Conservation (phyloP, 257 asterid species). For the Parsonsia alboflavescens region DNA sequence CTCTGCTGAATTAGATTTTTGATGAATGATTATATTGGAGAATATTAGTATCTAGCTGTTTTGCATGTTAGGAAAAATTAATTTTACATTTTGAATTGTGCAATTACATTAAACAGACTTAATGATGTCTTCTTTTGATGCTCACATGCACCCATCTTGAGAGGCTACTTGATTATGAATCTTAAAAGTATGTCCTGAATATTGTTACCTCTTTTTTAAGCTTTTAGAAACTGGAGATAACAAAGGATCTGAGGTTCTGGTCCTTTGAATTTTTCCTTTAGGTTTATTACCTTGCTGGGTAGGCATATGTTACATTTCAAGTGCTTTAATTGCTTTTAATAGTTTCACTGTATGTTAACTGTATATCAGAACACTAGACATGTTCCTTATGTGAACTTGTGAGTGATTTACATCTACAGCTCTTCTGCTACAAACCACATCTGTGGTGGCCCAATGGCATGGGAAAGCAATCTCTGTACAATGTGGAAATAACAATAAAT, state of each 20-base stretch:
- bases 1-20: no score
- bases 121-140: not conserved
- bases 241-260: not conserved
- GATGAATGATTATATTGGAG: no score
- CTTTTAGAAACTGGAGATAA: not conserved
- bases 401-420: constrained; percentile 37
- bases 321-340: not conserved
- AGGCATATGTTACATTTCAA: not conserved
- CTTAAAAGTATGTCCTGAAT: not conserved
- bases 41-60: no score
- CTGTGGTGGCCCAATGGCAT: constrained; percentile 99
- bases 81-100: not conserved
- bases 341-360: not conserved
- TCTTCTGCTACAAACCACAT: constrained; percentile 77
- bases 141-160: not conserved
- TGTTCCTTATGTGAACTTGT: constrained; percentile 3
- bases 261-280: not conserved
- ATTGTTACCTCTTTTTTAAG: not conserved
- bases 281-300: not conserved
- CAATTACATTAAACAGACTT: not conserved
- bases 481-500: constrained; percentile 67
- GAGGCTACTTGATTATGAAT: not conserved
- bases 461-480: constrained; percentile 88
- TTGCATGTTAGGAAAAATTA: no score
- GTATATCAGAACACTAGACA: not conserved